Percentiles rank a stretch among this genome's conserved stretches.
phyloP scores from a whole-genome alignment of 176 grass and related monocot species.

The Eragrostis nindensis region DNA sequence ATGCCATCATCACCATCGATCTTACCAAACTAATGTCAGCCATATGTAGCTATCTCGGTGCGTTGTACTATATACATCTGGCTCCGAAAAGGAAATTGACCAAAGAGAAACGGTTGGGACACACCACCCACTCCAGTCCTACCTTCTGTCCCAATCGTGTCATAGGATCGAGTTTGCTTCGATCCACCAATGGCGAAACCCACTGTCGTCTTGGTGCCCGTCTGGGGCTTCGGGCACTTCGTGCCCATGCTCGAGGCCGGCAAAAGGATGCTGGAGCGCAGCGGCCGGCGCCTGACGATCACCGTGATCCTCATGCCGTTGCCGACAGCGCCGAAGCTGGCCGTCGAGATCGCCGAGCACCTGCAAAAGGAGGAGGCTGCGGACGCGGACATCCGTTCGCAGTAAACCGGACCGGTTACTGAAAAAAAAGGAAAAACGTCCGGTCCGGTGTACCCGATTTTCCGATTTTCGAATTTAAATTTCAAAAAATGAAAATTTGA shows the following conservation, averaged over 20 bases:
- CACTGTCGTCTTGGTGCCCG: constrained; percentile 30
- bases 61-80: no score
- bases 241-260: constrained; percentile 25
- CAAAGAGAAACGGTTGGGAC: no score
- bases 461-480: no score
- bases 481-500: no score
- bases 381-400: constrained; percentile 28
- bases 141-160: no score
- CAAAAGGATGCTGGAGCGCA: constrained; percentile 19
- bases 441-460: no score
- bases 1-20: no score
- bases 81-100: no score
- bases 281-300: not conserved
- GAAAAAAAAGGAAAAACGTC: no score
- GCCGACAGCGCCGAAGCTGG: not conserved
- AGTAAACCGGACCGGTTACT: no score
- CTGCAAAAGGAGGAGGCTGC: not conserved
- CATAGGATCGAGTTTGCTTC: not conserved
- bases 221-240: constrained; percentile 37
- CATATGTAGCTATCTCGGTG: no score
- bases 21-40: not conserved
- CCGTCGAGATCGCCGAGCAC: constrained; percentile 18
- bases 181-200: not conserved
- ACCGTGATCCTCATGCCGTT: constrained; percentile 29
- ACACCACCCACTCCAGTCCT: no score